phyloP scores from a whole-genome alignment of 805 yeast genomes.

The Saccharomycopsis fibuligera region DNA sequence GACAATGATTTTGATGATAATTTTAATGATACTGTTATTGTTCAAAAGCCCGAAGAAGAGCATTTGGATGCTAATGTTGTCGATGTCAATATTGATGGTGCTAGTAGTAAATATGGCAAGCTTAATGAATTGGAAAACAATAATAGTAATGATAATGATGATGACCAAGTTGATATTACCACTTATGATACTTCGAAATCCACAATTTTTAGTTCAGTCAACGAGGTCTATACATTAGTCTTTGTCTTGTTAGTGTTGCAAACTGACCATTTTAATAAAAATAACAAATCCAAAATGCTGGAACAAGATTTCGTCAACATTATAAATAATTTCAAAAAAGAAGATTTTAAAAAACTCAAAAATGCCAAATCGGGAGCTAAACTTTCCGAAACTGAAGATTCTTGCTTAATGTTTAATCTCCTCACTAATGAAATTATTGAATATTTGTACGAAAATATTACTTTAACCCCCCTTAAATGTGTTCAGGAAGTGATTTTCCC shows the following conservation, averaged over 20 bases:
- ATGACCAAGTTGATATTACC: slow-evolving; percentile 9
- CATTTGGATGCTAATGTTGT: too few relatives aligned
- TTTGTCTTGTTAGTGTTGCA: slow-evolving; percentile 67
- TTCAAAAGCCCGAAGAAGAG: slow-evolving; percentile 1
- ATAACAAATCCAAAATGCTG: slow-evolving; percentile 62
- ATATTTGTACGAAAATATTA: slow-evolving; percentile 64
- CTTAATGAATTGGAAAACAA: background rate
- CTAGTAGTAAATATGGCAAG: background rate
- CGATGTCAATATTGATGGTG: background rate
- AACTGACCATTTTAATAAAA: slow-evolving; percentile 65
- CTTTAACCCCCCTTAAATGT: slow-evolving; percentile 49
- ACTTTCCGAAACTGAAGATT: slow-evolving; percentile 6
- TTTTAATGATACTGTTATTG: slow-evolving; percentile 7
- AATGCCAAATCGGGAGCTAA: slow-evolving; percentile 1
- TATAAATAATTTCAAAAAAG: slow-evolving; percentile 29
- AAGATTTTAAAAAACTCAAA: slow-evolving; percentile 22
- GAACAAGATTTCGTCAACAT: slow-evolving; percentile 54
- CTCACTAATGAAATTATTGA: slow-evolving; percentile 39
- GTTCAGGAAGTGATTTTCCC: slow-evolving; percentile 30
- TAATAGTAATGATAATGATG: background rate
- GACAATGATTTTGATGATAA: slow-evolving; percentile 1
- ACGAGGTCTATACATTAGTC: slow-evolving; percentile 55
- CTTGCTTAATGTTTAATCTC: slow-evolving; percentile 25
- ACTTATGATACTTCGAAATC: slow-evolving; percentile 27
- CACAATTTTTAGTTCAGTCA: slow-evolving; percentile 26